phyloP scores from a whole-genome alignment of 2,329 filamentous ascomycete species.

The Atkinsonella texensis region DNA sequence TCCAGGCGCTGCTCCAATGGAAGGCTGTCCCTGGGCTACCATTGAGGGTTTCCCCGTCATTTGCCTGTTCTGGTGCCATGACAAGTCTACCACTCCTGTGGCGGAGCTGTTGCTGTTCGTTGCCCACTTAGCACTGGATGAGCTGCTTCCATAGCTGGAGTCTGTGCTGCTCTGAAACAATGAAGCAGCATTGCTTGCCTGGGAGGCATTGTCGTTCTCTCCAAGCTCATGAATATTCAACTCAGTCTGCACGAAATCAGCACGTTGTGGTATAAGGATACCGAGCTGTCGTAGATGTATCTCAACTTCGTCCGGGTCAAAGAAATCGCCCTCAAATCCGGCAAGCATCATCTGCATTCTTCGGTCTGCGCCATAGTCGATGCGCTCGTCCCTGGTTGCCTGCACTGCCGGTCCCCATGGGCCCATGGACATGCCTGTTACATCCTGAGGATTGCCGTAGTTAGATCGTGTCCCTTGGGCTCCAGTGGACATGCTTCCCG shows the following conservation, averaged over 20 bases:
- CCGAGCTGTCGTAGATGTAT: conserved; percentile 55
- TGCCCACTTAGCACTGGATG: not conserved
- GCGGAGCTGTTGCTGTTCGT: conserved; percentile 3
- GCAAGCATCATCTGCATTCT: conserved; percentile 41
- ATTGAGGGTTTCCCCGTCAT: not conserved
- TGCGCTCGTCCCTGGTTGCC: conserved; percentile 26
- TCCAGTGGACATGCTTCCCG: conserved; percentile 15
- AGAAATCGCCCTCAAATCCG: conserved; percentile 63
- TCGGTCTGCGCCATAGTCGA: conserved; percentile 22
- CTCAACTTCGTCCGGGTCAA: conserved; percentile 66
- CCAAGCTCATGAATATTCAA: conserved; percentile 33
- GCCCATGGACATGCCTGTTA: conserved; percentile 28
- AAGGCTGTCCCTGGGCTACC: not conserved
- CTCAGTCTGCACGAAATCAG: conserved; percentile 49
- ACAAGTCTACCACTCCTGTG: not conserved
- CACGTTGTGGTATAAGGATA: conserved; percentile 46
- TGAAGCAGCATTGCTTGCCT: not conserved
- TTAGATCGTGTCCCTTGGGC: conserved; percentile 24
- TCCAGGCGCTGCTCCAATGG: not conserved
- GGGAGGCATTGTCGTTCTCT: not conserved
- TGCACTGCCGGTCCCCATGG: conserved; percentile 32
- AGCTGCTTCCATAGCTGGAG: conserved; percentile 2
- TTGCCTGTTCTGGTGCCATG: not conserved
- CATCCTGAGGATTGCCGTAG: conserved; percentile 12
- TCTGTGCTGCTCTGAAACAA: not conserved